Evolutionary conservation across 2,329 filamentous ascomycete genomes (phyloP).

Genomic region (Aspergillus ibericus): DNA sequence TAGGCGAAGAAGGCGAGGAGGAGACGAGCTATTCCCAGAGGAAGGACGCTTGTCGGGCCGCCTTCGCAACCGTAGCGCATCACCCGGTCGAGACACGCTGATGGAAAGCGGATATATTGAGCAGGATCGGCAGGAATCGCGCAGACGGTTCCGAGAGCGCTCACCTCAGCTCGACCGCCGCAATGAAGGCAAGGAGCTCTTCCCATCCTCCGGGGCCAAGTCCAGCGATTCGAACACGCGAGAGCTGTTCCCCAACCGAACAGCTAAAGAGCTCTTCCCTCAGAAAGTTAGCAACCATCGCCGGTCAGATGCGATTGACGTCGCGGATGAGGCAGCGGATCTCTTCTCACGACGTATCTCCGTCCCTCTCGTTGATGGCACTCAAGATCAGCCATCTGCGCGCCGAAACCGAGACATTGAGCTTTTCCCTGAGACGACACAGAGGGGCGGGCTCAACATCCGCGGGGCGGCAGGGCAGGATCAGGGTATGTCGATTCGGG

Average conservation of each 20-base stretch:
- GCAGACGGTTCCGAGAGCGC: constrained; percentile 44
- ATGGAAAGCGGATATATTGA: constrained; percentile 39
- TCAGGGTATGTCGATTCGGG: constrained; percentile 40
- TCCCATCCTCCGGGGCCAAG: constrained; percentile 44
- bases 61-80: constrained; percentile 61
- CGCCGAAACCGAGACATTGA: constrained; percentile 36
- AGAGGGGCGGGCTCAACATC: constrained; percentile 55
- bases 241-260: constrained; percentile 50
- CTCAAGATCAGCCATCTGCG: constrained; percentile 24
- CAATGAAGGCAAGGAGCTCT: constrained; percentile 58
- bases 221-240: constrained; percentile 40
- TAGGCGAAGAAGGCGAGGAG: constrained; percentile 31
- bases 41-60: constrained; percentile 43
- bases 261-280: constrained; percentile 59
- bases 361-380: constrained; percentile 51
- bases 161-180: constrained; percentile 38
- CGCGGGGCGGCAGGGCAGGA: constrained; percentile 56
- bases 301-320: constrained; percentile 54
- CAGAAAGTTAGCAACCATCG: constrained; percentile 48
- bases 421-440: constrained; percentile 40
- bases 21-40: constrained; percentile 42
- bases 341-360: constrained; percentile 52
- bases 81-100: constrained; percentile 56
- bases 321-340: constrained; percentile 55
- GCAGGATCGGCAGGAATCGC: constrained; percentile 37